These are phyloP conservation scores for Aspergillus neotritici DNA, from an alignment of 2,329 filamentous ascomycete species.

Conservation along the genomic window DNA sequence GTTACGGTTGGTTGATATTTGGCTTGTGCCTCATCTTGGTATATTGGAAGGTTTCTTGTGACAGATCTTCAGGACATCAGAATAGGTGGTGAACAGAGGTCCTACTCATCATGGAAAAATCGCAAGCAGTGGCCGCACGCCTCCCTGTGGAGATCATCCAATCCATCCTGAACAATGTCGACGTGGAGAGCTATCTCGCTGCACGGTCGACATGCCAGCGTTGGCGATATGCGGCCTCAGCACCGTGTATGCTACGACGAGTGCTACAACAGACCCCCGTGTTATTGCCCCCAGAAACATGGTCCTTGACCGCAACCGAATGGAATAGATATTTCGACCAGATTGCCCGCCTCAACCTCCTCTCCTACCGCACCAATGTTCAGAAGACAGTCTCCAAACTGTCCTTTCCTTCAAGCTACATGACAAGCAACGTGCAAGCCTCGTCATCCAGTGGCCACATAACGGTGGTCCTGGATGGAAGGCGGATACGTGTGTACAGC, in stretches of 20 bases:
- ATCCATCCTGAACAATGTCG: constrained; percentile 13
- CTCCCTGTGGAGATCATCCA: constrained; percentile 18
- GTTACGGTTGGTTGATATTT: too few species aligned
- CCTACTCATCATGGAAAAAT: too few species aligned
- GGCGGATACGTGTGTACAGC: constrained; percentile 9
- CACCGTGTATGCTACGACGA: constrained; percentile 12
- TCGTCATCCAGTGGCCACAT: constrained; percentile 10
- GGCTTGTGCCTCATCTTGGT: too few species aligned
- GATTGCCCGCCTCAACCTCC: constrained; percentile 12
- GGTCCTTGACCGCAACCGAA: constrained; percentile 7
- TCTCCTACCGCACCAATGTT: constrained; percentile 8
- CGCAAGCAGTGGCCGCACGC: constrained; percentile 3
- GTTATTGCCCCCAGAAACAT: constrained; percentile 6
- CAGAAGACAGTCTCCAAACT: constrained; percentile 6
- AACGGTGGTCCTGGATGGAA: constrained; percentile 10
- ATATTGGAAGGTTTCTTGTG: too few species aligned
- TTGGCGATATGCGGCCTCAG: constrained; percentile 15
- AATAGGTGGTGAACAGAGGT: too few species aligned
- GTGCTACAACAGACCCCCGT: constrained; percentile 11
- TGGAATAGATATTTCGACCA: constrained; percentile 16
- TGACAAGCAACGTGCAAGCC: constrained; percentile 6
- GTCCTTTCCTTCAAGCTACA: constrained; percentile 8
- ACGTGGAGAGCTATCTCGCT: constrained; percentile 14
- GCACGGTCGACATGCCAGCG: constrained; percentile 13
- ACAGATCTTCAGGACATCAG: too few species aligned